Base-by-base conservation (phyloP, 192 early-diverging fungal genomes). In the Cetraspora pellucida region DNA sequence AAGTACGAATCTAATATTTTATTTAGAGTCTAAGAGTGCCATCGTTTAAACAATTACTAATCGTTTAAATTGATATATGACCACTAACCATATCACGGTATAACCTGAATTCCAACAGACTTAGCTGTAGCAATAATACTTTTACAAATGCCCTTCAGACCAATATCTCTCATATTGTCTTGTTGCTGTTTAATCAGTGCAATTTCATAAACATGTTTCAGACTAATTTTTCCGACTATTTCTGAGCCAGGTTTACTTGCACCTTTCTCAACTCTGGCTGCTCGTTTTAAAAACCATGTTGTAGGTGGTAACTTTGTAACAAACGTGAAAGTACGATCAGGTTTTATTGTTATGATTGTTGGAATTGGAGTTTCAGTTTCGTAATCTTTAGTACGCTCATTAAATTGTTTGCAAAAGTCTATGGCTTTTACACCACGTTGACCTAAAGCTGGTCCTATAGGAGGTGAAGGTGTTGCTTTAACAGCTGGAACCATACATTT, bases 331-430 rank as follows among this genome's bases (percentile, higher is more conserved):
- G 94, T 93, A 44, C 93, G 88, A 85, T 99, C 96, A 67, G 96
- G 91, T 61, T 94, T 93, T 79, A 97, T 91, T 55, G 84, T 90
- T 78, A 99, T 95, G 27, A 88, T 82, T 10, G 92, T 91, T 1
- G 94, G 92, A 55, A 95, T 90, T 46, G 96, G 97, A 25, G 94
- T 95, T 21, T 91, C 92, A 37, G 87, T 80, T 25, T 88, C 82
- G 81, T 91, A 84, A 71, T 95, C 85, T 82, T 96, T 96, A 73
- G 97, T 97, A 44, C 90, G 88, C 84, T 97, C 97, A 87, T 95
- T 99, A 86, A 99, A 99, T 79, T 91, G 91, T 86, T 96, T 97
- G 86, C 95, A 97, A 82, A 99, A 99, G 81, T 99, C 97, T 88
- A 99, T 97, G 46, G 95, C 91, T 82, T 97, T 97, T 63, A 99